A percentile compares a stretch with the other conserved stretches of the same genome.
Evolutionary conservation across 768 basidiomycete species (phyloP).

Genomic region (Termitomyces sp.): DNA sequence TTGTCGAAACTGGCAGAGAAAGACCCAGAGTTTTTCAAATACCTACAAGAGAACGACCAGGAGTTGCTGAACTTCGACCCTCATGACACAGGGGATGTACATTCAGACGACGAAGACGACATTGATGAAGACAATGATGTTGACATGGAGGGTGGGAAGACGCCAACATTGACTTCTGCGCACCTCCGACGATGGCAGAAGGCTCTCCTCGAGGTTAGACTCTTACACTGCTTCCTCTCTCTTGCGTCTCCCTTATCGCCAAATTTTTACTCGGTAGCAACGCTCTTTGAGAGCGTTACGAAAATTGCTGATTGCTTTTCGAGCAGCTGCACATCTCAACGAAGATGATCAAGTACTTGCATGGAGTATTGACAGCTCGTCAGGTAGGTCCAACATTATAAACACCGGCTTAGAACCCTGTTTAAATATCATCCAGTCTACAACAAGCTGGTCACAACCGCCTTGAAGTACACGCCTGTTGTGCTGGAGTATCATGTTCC

Average conservation of each 20-base stretch:
- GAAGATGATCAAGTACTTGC: slow-evolving; percentile 74
- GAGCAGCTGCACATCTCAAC: slow-evolving; percentile 86
- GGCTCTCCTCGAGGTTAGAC: slow-evolving; percentile 67
- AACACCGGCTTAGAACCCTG: slow-evolving; percentile 1
- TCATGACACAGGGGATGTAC: slow-evolving; percentile 29
- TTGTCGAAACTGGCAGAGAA: slow-evolving; percentile 88
- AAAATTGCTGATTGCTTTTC: slow-evolving; percentile 84
- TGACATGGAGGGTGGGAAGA: slow-evolving; percentile 39
- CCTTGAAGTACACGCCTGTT: slow-evolving; percentile 87
- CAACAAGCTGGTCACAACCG: slow-evolving; percentile 83
- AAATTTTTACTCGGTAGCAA: slow-evolving; percentile 41
- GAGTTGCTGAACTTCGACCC: slow-evolving; percentile 82
- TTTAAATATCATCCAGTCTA: slow-evolving; percentile 55
- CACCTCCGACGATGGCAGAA: slow-evolving; percentile 84
- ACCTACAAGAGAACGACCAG: slow-evolving; percentile 90
- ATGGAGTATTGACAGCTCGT: slow-evolving; percentile 81
- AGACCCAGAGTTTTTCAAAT: slow-evolving; percentile 99
- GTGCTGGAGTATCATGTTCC: slow-evolving; percentile 85
- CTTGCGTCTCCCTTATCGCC: not conserved
- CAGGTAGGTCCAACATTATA: slow-evolving; percentile 39
- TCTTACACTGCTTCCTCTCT: not conserved
- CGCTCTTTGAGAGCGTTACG: slow-evolving; percentile 79
- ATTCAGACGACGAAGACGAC: slow-evolving; percentile 39
- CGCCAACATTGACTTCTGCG: slow-evolving; percentile 60
- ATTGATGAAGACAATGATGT: slow-evolving; percentile 43